phyloP scores from a whole-genome alignment of 768 basidiomycete genomes.

The Hericium erinaceus region DNA sequence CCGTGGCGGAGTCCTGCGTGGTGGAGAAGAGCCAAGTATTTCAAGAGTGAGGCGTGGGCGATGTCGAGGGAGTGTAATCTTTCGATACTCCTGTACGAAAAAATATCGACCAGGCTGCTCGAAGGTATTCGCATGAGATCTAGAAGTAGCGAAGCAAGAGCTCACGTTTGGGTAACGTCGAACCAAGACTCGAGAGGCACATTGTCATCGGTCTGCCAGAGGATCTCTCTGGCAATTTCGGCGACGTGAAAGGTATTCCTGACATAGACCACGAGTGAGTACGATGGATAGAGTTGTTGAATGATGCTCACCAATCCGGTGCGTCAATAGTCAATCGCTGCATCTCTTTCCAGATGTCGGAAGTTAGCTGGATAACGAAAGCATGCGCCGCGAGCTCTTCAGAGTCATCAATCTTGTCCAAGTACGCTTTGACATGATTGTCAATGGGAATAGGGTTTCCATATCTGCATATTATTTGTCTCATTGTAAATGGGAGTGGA shows the following conservation, averaged over 20 bases:
- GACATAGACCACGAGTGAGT: neutral
- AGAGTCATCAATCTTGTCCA: conserved; percentile 29
- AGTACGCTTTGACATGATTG: conserved; percentile 66
- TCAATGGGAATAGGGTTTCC: conserved; percentile 72
- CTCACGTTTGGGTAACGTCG: conserved; percentile 80
- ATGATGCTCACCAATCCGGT: conserved; percentile 69
- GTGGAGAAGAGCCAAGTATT: conserved; percentile 80
- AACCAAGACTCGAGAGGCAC: conserved; percentile 77
- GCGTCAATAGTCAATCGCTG: conserved; percentile 77
- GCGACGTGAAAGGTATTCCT: conserved; percentile 88
- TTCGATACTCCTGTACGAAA: conserved; percentile 45
- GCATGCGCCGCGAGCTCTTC: conserved; percentile 57
- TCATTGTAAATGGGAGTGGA: neutral
- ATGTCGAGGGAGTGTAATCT: conserved; percentile 48
- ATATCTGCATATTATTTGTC: conserved; percentile 40
- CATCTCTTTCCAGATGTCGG: conserved; percentile 58
- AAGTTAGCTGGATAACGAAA: conserved; percentile 81
- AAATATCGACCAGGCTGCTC: conserved; percentile 57
- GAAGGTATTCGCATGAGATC: conserved; percentile 49
- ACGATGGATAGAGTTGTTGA: neutral
- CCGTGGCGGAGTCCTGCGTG: conserved; percentile 76
- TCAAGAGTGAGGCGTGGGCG: conserved; percentile 37
- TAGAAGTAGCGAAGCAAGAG: conserved; percentile 6
- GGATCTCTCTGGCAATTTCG: conserved; percentile 80
- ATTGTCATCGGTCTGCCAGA: conserved; percentile 65